Evolutionary conservation across 106 monocot genomes (phyloP).

Genomic region (Phalaenopsis equestris): DNA sequence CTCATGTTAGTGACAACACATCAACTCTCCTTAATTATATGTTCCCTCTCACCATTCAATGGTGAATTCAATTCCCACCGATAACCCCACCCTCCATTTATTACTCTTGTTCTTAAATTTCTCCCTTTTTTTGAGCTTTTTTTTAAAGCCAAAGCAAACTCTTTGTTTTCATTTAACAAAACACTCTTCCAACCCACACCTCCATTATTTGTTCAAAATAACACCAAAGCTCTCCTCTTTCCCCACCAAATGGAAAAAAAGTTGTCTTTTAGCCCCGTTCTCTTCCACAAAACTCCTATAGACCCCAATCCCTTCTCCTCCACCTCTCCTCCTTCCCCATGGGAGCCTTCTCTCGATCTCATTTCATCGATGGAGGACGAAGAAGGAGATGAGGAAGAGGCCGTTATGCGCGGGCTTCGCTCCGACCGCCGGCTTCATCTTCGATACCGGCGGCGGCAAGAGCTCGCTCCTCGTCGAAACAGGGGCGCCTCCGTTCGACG

Average conservation of each 20-base stretch:
- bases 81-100: neutral
- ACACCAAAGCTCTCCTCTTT: neutral
- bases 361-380: neutral
- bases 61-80: neutral
- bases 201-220: neutral
- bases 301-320: neutral
- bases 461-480: constrained; percentile 25
- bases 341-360: constrained; percentile 3
- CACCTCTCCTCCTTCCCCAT: neutral
- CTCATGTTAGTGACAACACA: neutral
- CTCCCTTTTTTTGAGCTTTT: neutral
- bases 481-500: constrained; percentile 5
- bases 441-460: constrained; percentile 33
- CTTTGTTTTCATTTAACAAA: neutral
- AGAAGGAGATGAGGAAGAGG: neutral
- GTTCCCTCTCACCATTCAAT: neutral
- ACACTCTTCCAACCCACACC: neutral
- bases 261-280: neutral
- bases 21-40: neutral
- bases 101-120: neutral
- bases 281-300: neutral
- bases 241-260: neutral
- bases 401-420: constrained; percentile 22
- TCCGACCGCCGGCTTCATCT: constrained; percentile 51
- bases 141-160: no score